Base-by-base conservation (phyloP, 345 rosid species). In the Chamaenerion angustifolium region DNA sequence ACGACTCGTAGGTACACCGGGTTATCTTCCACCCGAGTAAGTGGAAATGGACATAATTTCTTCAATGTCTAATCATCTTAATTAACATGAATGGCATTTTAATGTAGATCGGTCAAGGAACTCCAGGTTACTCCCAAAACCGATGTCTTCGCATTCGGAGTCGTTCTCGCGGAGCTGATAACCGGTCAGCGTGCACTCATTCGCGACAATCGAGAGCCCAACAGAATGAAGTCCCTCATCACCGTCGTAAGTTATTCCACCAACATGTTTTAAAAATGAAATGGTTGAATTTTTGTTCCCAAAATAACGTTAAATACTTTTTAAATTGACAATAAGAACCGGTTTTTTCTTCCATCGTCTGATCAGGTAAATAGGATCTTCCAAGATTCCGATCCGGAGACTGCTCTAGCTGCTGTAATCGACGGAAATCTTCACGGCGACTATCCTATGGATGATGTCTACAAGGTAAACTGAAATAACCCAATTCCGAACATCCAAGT, bases 11-110 rank as follows among this genome's bases (percentile, higher is more conserved):
- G 85, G 90, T 23, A 82, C 81, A 12, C 90, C 85, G 6, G 85
- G 85, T 57, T 82, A 82, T 54, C 80, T 78, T 43, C 79, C 85
- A 17, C 85, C 85, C 0, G 83, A 82, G 85, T 82, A 66, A 58
- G 64, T 59, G 12, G 18, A n/a, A 15, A 25, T 8, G 3, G 2
- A 2, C 2, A 21, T 21, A 21, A 21, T 53, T 16, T 4, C 11
- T 6, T 1, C 16, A 15, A n/a, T n/a, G n/a, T n/a, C n/a, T n/a
- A n/a, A n/a, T n/a, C n/a, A n/a, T n/a, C n/a, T n/a, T n/a, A n/a
- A n/a, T n/a, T n/a, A n/a, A n/a, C n/a, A n/a, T n/a, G n/a, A n/a
- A n/a, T n/a, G n/a, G n/a, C n/a, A n/a, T n/a, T n/a, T n/a, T n/a
- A n/a, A 7, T 10, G 31, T 12, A 82, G 85, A 65, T 78, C 85